phyloP scores from a whole-genome alignment of 495 filamentous ascomycete genomes.

The Echria macrotheca region DNA sequence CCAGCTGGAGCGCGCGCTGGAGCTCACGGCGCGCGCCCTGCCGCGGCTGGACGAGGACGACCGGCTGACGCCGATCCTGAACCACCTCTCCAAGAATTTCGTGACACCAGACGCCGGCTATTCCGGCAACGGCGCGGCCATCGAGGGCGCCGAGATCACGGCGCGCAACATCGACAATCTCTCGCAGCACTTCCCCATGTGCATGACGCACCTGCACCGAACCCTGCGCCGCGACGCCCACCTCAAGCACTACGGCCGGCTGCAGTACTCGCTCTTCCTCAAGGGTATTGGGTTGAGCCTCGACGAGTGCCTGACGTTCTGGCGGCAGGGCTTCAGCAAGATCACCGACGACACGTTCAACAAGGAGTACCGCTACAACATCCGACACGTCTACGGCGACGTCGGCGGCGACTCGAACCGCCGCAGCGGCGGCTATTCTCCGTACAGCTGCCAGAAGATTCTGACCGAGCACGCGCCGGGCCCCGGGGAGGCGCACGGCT shows the following conservation, averaged over 20 bases:
- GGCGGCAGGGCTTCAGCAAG: slow-evolving; percentile 76
- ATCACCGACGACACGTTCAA: slow-evolving; percentile 89
- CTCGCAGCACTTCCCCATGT: slow-evolving; percentile 82
- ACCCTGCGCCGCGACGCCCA: slow-evolving; percentile 78
- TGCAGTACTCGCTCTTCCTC: slow-evolving; percentile 95
- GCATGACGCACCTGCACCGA: slow-evolving; percentile 86
- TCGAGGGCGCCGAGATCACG: slow-evolving; percentile 64
- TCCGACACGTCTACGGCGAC: slow-evolving; percentile 89
- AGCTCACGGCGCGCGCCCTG: slow-evolving; percentile 83
- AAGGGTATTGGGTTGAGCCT: slow-evolving; percentile 92
- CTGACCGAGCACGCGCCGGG: slow-evolving; percentile 79
- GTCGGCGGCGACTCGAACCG: slow-evolving; percentile 89
- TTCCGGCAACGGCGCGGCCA: slow-evolving; percentile 44
- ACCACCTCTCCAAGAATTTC: slow-evolving; percentile 89
- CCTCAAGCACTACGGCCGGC: slow-evolving; percentile 86
- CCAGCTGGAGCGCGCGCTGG: slow-evolving; percentile 71
- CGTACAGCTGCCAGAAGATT: slow-evolving; percentile 91
- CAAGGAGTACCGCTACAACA: slow-evolving; percentile 94
- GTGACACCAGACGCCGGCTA: slow-evolving; percentile 81
- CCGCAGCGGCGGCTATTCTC: slow-evolving; percentile 77
- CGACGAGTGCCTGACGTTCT: slow-evolving; percentile 91
- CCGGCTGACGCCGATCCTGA: slow-evolving; percentile 85
- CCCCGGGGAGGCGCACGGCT: slow-evolving; percentile 83
- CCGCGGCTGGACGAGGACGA: slow-evolving; percentile 96
- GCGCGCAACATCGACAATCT: slow-evolving; percentile 78